Conservation (phyloP, 1,139 yeast genomes). For the Yamadazyma triangularis region DNA sequence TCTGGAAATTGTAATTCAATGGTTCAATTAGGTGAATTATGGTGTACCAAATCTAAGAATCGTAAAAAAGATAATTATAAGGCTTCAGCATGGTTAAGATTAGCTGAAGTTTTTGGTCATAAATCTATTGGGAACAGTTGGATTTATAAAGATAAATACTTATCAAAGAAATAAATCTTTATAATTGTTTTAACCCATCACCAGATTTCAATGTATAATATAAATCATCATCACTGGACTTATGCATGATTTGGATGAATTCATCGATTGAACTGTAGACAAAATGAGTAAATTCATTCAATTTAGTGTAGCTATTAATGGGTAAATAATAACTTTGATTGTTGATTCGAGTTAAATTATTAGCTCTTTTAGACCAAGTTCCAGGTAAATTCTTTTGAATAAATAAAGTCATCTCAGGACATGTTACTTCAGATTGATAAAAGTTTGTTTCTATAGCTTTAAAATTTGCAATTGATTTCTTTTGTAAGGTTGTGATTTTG, state of each 20-base stretch:
- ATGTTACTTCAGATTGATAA: constrained; percentile 6
- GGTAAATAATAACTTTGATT: constrained; percentile 28
- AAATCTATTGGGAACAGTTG: constrained; percentile 69
- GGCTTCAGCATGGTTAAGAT: constrained; percentile 71
- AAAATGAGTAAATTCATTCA: constrained; percentile 31
- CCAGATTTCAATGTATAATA: constrained; percentile 20
- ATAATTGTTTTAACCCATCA: background rate
- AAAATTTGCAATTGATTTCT: constrained; percentile 21
- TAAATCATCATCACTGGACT: constrained; percentile 8
- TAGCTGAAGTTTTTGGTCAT: constrained; percentile 63
- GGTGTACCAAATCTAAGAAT: constrained; percentile 53
- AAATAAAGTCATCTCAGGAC: constrained; percentile 18
- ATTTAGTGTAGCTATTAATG: constrained; percentile 31
- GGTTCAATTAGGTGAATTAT: constrained; percentile 67
- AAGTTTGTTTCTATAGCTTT: constrained; percentile 6
- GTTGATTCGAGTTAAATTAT: constrained; percentile 4
- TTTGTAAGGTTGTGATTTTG: constrained; percentile 21
- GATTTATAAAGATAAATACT: constrained; percentile 73
- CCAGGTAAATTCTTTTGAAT: constrained; percentile 29
- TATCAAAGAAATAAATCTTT: constrained; percentile 13
- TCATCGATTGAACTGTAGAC: constrained; percentile 28
- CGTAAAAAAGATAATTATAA: constrained; percentile 55
- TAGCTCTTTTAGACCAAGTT: constrained; percentile 26
- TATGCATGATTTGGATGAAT: constrained; percentile 25
- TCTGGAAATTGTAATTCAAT: constrained; percentile 69